Percentiles rank a stretch among this genome's conserved stretches.
These are phyloP conservation scores for Cystobasidium onofrii DNA, from an alignment of 768 basidiomycete genomes.

Conservation along the genomic window DNA sequence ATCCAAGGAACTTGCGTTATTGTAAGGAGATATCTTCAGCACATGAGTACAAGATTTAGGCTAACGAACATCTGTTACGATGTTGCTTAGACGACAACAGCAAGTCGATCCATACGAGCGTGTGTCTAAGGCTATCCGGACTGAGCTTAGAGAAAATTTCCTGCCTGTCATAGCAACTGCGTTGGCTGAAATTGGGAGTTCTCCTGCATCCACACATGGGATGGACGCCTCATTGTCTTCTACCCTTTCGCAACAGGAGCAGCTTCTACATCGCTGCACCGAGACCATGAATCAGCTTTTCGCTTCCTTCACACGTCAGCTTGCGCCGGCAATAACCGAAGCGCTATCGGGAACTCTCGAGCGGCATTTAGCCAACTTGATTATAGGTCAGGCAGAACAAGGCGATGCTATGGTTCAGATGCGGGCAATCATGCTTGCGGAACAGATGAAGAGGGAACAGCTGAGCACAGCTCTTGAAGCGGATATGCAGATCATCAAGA, in stretches of 20 bases:
- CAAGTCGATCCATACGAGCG: neutral
- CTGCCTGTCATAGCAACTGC: neutral
- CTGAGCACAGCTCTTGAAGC: neutral
- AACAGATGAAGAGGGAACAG: conserved; percentile 15
- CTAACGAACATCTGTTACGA: too few relatives aligned
- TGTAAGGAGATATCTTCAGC: neutral
- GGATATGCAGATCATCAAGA: neutral
- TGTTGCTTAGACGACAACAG: neutral
- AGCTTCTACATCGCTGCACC: neutral
- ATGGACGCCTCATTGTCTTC: neutral
- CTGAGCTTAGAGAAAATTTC: neutral
- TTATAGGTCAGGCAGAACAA: neutral
- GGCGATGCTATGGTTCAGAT: neutral
- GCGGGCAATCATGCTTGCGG: neutral
- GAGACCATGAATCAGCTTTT: neutral
- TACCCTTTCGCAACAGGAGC: neutral
- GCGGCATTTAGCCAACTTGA: neutral
- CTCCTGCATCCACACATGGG: neutral
- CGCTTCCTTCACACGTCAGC: neutral
- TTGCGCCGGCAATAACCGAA: neutral
- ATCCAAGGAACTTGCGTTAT: neutral
- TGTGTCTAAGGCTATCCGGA: neutral
- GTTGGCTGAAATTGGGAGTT: neutral
- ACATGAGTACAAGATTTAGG: too few relatives aligned
- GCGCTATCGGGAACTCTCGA: neutral